Conservation (phyloP, 192 early-diverging fungal species). For the Lunasporangiospora selenospora region DNA sequence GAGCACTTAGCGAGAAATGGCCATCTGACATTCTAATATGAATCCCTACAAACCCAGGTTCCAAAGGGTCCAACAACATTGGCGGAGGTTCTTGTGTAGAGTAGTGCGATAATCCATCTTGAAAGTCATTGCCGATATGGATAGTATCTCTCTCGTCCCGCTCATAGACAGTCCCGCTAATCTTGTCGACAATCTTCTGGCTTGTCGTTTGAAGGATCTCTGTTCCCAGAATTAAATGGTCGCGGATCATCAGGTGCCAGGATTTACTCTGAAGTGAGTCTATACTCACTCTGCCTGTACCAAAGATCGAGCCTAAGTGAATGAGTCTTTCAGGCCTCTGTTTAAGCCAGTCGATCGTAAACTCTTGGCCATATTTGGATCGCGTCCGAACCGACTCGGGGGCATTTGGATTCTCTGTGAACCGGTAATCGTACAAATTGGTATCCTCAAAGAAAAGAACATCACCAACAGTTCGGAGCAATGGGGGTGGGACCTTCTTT, state of each 20-base stretch:
- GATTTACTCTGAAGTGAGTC: conserved; percentile 32
- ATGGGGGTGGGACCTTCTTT: conserved; percentile 1
- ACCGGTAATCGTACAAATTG: conserved; percentile 48
- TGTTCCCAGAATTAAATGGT: conserved; percentile 35
- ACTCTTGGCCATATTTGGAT: conserved; percentile 31
- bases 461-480: conserved; percentile 27
- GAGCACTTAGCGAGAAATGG: conserved; percentile 35
- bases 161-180: conserved; percentile 47
- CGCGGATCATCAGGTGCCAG: conserved; percentile 22
- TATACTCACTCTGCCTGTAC: conserved; percentile 48
- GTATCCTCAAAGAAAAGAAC: conserved; percentile 50
- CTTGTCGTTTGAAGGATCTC: conserved; percentile 46
- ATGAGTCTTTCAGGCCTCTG: conserved; percentile 50
- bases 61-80: conserved; percentile 6
- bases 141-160: too few species aligned
- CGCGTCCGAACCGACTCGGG: conserved; percentile 19
- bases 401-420: conserved; percentile 51
- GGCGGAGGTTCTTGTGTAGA: too few species aligned
- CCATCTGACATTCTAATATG: conserved; percentile 47
- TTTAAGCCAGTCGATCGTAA: conserved; percentile 47
- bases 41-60: conserved; percentile 31
- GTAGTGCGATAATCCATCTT: neutral
- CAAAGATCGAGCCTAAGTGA: conserved; percentile 56
- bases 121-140: conserved; percentile 15
- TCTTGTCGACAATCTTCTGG: conserved; percentile 37